Evolutionary conservation across 768 basidiomycete genomes (phyloP).

Genomic region (Lactarius evosmus): DNA sequence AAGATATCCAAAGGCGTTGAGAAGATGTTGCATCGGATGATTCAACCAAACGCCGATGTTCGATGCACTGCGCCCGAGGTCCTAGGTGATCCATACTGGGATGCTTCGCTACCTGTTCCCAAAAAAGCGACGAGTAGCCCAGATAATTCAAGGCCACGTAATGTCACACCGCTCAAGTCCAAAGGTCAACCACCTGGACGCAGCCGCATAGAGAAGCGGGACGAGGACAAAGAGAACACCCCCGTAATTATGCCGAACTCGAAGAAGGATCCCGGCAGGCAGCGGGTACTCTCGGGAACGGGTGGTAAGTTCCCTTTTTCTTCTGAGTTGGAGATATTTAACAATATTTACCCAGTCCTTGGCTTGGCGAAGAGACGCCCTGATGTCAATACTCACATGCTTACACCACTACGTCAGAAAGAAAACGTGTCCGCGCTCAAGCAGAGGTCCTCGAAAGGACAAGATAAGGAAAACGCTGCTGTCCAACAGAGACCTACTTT

Average conservation of each 20-base stretch:
- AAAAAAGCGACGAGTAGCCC: slow-evolving; percentile 37
- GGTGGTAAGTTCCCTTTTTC: slow-evolving; percentile 9
- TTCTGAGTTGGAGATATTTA: neutral
- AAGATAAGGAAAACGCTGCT: slow-evolving; percentile 17
- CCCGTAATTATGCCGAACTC: neutral
- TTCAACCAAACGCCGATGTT: slow-evolving; percentile 76
- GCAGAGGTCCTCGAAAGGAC: slow-evolving; percentile 10
- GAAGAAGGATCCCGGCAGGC: slow-evolving; percentile 13
- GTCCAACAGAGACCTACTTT: slow-evolving; percentile 12
- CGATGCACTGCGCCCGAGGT: slow-evolving; percentile 67
- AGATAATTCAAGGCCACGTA: slow-evolving; percentile 35
- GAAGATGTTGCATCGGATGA: slow-evolving; percentile 70
- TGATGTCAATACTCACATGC: slow-evolving; percentile 12
- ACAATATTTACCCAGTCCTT: slow-evolving; percentile 7
- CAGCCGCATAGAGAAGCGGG: slow-evolving; percentile 26
- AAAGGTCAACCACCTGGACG: slow-evolving; percentile 26
- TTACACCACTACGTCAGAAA: slow-evolving; percentile 12
- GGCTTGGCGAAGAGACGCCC: slow-evolving; percentile 20
- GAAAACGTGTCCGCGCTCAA: slow-evolving; percentile 8
- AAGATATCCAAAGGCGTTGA: slow-evolving; percentile 63
- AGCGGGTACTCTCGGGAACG: slow-evolving; percentile 17
- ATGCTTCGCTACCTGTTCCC: slow-evolving; percentile 25
- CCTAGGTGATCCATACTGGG: slow-evolving; percentile 69
- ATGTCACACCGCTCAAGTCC: slow-evolving; percentile 39
- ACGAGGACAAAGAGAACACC: slow-evolving; percentile 41